Evolutionary conservation across 306 rosid species (phyloP), one percentile per base, ranked within the genome.

Genomic region (Medicago truncatula): DNA sequence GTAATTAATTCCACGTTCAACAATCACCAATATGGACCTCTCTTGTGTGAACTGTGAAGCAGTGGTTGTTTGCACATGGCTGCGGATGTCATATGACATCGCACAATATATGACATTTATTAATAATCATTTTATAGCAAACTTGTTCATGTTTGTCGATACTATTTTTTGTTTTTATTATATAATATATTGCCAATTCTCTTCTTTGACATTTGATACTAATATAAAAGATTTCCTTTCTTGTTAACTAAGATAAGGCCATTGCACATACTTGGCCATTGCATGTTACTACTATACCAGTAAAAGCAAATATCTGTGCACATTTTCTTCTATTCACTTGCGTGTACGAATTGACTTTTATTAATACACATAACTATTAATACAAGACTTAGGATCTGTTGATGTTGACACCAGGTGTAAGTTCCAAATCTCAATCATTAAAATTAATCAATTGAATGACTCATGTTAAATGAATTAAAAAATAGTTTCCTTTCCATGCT

Each of bases 231-330:
- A 7, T n/a, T 8, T 23, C 73, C 53, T 83, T 78, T 80, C 82
- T 86, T 84, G 52, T 70, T 74, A 58, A 76, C 44, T 56, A 85
- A 85, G 85, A 18, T 58, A n/a, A 70, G 56, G 21, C 23, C 59
- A 25, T 59, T 71, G 83, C 87, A 57, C 65, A 57, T 74, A 60
- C 47, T 73, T 59, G 71, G 82, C 72, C 10, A 21, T 79, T 76
- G 90, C 87, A 86, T 84, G 83, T 84, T 81, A 73, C 83, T 63
- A 70, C 79, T 63, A 66, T 47, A 62, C 64, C 13, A 13, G 17
- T 64, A 25, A 58, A 58, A 20, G 36, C 44, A 18, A 74, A 7
- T 36, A 36, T 81, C 7, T 56, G 16, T 64, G 10, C 41, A 41
- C 76, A 39, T 39, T 77, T 56, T 75, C 77, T 34, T 76, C 9